phyloP scores from a whole-genome alignment of 768 basidiomycete genomes.

The Coprinopsis marcescibilis region DNA sequence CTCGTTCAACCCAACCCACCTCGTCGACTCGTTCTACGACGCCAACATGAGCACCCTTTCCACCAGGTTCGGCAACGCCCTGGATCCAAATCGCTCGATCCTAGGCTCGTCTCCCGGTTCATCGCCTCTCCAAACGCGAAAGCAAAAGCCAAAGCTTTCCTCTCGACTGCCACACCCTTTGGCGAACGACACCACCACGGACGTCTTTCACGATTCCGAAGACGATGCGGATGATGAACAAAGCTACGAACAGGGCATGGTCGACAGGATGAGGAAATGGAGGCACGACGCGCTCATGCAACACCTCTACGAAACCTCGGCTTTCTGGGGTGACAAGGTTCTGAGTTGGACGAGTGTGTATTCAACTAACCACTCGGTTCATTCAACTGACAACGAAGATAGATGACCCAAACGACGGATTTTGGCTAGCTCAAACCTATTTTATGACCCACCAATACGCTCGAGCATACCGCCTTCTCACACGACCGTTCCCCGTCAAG shows the following conservation, averaged over 20 bases:
- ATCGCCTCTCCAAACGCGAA: slow-evolving; percentile 52
- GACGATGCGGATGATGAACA: slow-evolving; percentile 51
- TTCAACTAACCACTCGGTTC: background rate
- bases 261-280: slow-evolving; percentile 96
- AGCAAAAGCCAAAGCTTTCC: background rate
- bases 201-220: slow-evolving; percentile 67
- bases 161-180: slow-evolving; percentile 59
- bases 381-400: slow-evolving; percentile 2
- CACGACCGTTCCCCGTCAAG: slow-evolving; percentile 70
- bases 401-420: slow-evolving; percentile 97
- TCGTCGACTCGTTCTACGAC: slow-evolving; percentile 63
- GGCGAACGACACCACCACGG: slow-evolving; percentile 70
- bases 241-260: slow-evolving; percentile 74
- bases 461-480: slow-evolving; percentile 87
- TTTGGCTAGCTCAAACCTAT: slow-evolving; percentile 98
- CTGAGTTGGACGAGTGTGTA: slow-evolving; percentile 88
- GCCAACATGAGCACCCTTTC: slow-evolving; percentile 58
- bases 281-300: slow-evolving; percentile 98
- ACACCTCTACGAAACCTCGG: slow-evolving; percentile 94
- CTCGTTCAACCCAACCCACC: slow-evolving; percentile 75
- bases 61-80: slow-evolving; percentile 39
- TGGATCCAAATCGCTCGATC: slow-evolving; percentile 79
- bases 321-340: slow-evolving; percentile 98
- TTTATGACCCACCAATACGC: slow-evolving; percentile 96
- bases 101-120: slow-evolving; percentile 70